Percentiles rank a stretch among this genome's conserved stretches.
phyloP scores from a whole-genome alignment of 768 basidiomycete genomes.

The Rickenella mellea region DNA sequence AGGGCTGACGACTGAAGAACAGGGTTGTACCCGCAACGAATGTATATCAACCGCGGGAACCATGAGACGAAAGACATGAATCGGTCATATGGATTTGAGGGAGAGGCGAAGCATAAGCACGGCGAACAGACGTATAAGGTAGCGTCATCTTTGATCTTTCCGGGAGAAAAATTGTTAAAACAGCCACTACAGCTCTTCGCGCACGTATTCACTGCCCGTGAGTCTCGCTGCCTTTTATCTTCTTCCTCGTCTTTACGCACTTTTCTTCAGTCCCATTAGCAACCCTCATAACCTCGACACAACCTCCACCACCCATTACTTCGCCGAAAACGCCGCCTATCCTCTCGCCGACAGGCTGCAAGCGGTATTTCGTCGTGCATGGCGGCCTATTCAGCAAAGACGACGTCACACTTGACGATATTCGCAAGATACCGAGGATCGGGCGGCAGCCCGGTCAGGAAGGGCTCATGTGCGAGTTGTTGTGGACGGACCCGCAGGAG shows the following conservation, averaged over 20 bases:
- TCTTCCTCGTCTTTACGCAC: neutral
- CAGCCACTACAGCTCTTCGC: slow-evolving; percentile 62
- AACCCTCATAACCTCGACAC: slow-evolving; percentile 72
- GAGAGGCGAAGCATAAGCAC: slow-evolving; percentile 94
- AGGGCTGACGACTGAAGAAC: slow-evolving; percentile 8
- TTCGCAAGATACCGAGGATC: slow-evolving; percentile 79
- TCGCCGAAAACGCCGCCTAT: slow-evolving; percentile 41
- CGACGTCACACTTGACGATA: slow-evolving; percentile 87
- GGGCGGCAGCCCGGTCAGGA: slow-evolving; percentile 90
- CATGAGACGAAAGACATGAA: slow-evolving; percentile 99
- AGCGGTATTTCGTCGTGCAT: slow-evolving; percentile 92
- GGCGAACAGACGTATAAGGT: slow-evolving; percentile 94
- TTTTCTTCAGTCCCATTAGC: slow-evolving; percentile 74
- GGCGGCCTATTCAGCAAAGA: slow-evolving; percentile 96
- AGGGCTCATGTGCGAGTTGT: slow-evolving; percentile 88
- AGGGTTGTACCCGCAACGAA: slow-evolving; percentile 87
- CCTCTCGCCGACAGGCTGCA: slow-evolving; percentile 70
- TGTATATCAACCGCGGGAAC: slow-evolving; percentile 94
- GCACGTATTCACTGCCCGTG: slow-evolving; percentile 84
- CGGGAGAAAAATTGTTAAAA: slow-evolving; percentile 5
- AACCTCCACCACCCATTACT: slow-evolving; percentile 30
- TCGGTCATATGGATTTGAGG: slow-evolving; percentile 85
- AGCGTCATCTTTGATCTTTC: slow-evolving; percentile 1
- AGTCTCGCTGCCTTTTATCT: slow-evolving; percentile 19
- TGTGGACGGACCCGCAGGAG: slow-evolving; percentile 97